These are phyloP conservation scores for Thalassia testudinum DNA, from an alignment of 116 monocot species.

Conservation along the genomic window DNA sequence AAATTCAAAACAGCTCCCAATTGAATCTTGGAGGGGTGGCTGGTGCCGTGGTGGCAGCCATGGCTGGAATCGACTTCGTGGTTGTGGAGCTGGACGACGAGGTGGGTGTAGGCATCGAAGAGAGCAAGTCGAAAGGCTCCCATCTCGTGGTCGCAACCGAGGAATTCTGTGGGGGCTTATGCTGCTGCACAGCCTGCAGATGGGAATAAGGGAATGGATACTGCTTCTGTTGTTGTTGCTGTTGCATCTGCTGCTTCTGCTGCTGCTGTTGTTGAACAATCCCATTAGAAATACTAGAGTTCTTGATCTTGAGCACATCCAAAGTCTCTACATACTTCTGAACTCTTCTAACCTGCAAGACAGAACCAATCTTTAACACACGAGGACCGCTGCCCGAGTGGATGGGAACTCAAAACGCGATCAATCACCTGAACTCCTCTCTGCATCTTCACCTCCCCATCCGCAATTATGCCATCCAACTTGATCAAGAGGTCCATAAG, in stretches of 20 bases:
- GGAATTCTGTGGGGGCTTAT: conserved; percentile 4
- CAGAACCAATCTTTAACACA: neutral
- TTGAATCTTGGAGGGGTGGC: conserved; percentile 35
- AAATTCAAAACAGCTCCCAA: conserved; percentile 39
- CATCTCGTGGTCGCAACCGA: conserved; percentile 24
- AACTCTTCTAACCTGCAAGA: conserved; percentile 58
- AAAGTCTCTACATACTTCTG: conserved; percentile 84
- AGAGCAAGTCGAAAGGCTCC: conserved; percentile 72
- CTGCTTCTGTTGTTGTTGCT: conserved; percentile 5
- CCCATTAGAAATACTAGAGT: conserved; percentile 17
- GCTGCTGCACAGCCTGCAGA: conserved; percentile 1
- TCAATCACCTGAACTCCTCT: conserved; percentile 55
- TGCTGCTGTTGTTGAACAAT: conserved; percentile 5
- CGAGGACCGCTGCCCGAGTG: neutral
- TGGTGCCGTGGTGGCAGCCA: conserved; percentile 1
- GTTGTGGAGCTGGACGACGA: conserved; percentile 23
- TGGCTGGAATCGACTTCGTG: conserved; percentile 9
- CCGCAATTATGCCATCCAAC: conserved; percentile 51
- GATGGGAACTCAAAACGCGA: neutral
- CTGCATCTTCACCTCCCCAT: conserved; percentile 60
- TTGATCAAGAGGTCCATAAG: conserved; percentile 80
- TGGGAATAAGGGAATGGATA: conserved; percentile 1
- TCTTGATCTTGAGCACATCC: conserved; percentile 68
- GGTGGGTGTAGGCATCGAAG: conserved; percentile 13
- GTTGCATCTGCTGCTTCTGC: conserved; percentile 13